phyloP scores from a whole-genome alignment of 2,329 filamentous ascomycete species.

The Xylariomycetidae sp. region DNA sequence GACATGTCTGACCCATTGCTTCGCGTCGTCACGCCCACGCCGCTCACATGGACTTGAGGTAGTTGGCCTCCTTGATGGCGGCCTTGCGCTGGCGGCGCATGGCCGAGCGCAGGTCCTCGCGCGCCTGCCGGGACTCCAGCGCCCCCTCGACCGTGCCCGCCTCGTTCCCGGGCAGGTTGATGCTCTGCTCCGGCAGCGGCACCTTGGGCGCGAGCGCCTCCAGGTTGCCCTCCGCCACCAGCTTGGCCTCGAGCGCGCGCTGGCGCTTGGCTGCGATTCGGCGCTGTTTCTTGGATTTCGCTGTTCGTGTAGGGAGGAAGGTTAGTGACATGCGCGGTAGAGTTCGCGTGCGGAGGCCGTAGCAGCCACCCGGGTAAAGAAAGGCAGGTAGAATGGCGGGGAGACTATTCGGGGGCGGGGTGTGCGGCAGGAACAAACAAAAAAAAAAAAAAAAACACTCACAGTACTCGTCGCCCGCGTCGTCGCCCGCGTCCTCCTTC shows the following conservation, averaged over 20 bases:
- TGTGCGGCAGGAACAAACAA: background rate
- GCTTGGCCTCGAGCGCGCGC: conserved; percentile 48
- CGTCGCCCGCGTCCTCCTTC: conserved; percentile 41
- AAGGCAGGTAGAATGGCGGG: no score
- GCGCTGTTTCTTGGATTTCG: conserved; percentile 80
- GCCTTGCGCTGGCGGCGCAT: conserved; percentile 70
- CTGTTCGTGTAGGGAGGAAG: conserved; percentile 33
- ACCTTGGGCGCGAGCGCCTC: conserved; percentile 62
- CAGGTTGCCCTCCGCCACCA: conserved; percentile 60
- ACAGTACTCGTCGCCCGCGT: conserved; percentile 74
- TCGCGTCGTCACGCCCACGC: conserved; percentile 12
- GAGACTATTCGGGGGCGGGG: no score
- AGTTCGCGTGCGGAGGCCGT: no score
- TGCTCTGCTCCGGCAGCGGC: conserved; percentile 68
- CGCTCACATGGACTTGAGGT: conserved; percentile 78
- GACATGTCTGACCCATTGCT: no score
- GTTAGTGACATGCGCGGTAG: no score
- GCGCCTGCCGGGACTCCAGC: conserved; percentile 40
- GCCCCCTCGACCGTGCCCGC: conserved; percentile 38
- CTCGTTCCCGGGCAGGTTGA: conserved; percentile 59
- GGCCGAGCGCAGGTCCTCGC: conserved; percentile 60
- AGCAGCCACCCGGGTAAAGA: no score
- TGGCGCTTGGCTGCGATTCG: conserved; percentile 62
- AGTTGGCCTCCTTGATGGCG: conserved; percentile 79
- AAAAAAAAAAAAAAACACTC: conserved; percentile 39